These are phyloP conservation scores for Aspergillus puulaauensis DNA, from an alignment of 2,329 filamentous ascomycete genomes.

Conservation along the genomic window DNA sequence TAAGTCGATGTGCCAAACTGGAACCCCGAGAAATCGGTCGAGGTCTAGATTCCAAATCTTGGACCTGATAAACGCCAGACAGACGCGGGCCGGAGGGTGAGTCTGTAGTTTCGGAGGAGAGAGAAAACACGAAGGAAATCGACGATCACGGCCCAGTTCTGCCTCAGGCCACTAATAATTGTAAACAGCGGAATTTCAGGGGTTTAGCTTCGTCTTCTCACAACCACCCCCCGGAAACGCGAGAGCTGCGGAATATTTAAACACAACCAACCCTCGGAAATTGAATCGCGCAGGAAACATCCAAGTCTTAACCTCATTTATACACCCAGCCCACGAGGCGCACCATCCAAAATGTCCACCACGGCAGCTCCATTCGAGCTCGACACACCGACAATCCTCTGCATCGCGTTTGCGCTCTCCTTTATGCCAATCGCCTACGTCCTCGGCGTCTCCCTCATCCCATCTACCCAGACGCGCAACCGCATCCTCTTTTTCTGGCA, in stretches of 20 bases:
- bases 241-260: not conserved
- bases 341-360: conserved; percentile 4
- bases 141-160: not conserved
- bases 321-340: not conserved
- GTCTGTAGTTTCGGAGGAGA: not conserved
- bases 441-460: conserved; percentile 51
- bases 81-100: too few relatives aligned
- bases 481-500: conserved; percentile 93
- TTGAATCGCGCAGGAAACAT: not conserved
- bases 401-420: conserved; percentile 54
- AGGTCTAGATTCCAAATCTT: too few relatives aligned
- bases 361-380: conserved; percentile 34
- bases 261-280: not conserved
- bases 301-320: not conserved
- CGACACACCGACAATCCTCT: conserved; percentile 51
- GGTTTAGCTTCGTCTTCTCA: not conserved
- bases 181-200: not conserved
- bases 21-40: too few relatives aligned
- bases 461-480: conserved; percentile 53
- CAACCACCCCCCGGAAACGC: not conserved
- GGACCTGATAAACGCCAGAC: not conserved
- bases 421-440: conserved; percentile 56
- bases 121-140: not conserved
- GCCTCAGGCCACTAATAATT: not conserved
- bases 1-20: too few relatives aligned